Evolutionary conservation across 192 early-diverging fungal genomes (phyloP).

Genomic region (Umbelopsis vinacea): DNA sequence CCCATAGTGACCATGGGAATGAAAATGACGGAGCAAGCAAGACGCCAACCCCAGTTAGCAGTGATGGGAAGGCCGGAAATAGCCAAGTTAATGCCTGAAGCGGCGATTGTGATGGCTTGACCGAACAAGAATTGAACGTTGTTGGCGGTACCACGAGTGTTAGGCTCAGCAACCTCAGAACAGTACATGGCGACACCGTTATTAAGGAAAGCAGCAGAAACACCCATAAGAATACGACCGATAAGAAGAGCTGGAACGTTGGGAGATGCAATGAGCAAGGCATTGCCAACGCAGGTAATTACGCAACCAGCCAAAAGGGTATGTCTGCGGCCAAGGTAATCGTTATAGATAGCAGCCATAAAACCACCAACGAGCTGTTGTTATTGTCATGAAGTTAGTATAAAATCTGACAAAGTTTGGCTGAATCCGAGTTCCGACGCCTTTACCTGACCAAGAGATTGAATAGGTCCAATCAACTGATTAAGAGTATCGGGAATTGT

Average conservation of each 20-base stretch:
- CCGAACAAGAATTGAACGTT: constrained; percentile 26
- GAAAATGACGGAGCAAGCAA: constrained; percentile 16
- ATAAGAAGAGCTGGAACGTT: constrained; percentile 14
- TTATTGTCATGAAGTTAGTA: neutral
- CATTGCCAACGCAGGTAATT: constrained; percentile 14
- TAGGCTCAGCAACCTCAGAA: constrained; percentile 9
- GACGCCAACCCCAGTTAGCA: constrained; percentile 23
- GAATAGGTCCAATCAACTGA: constrained; percentile 19
- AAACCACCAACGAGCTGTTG: constrained; percentile 17
- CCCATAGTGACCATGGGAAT: constrained; percentile 25
- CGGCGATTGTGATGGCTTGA: constrained; percentile 19
- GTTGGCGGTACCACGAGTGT: constrained; percentile 19
- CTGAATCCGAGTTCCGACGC: neutral
- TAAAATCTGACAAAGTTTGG: neutral
- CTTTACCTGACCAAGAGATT: constrained; percentile 20
- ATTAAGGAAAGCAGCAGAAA: constrained; percentile 16
- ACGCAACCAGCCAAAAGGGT: constrained; percentile 3
- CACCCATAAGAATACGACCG: constrained; percentile 25
- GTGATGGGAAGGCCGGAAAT: constrained; percentile 5
- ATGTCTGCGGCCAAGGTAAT: neutral
- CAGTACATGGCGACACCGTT: constrained; percentile 23
- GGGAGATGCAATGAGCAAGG: constrained; percentile 17
- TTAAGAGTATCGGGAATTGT: neutral
- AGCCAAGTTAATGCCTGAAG: constrained; percentile 17
- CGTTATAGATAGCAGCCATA: neutral